Evolutionary conservation across 2,329 filamentous ascomycete species (phyloP).

Genomic region (Talaromyces sp.): DNA sequence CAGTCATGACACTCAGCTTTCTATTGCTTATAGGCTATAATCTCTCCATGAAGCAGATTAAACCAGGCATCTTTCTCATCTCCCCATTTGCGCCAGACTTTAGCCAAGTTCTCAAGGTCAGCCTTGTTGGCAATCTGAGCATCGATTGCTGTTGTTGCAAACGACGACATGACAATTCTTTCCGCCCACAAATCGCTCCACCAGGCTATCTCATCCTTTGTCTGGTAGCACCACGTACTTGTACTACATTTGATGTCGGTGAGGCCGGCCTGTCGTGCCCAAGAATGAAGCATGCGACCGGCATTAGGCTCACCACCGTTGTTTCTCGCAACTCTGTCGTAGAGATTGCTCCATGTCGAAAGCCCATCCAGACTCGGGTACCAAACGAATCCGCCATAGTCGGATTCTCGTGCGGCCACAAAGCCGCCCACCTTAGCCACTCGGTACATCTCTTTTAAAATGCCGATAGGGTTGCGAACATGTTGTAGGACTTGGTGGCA

Average conservation of each 20-base stretch:
- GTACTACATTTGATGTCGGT: conserved; percentile 20
- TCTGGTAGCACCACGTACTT: conserved; percentile 18
- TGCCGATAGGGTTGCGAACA: conserved; percentile 49
- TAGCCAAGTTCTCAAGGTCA: conserved; percentile 7
- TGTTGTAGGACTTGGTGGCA: conserved; percentile 59
- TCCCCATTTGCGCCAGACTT: conserved; percentile 12
- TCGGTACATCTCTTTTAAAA: conserved; percentile 54
- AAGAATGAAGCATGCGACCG: conserved; percentile 24
- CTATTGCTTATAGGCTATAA: conserved; percentile 15
- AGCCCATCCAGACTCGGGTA: conserved; percentile 32
- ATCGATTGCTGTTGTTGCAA: conserved; percentile 14
- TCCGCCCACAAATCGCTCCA: conserved; percentile 17
- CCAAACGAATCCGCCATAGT: conserved; percentile 27
- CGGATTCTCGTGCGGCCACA: conserved; percentile 47
- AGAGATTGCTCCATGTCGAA: conserved; percentile 25
- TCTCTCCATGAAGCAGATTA: conserved; percentile 11
- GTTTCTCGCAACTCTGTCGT: conserved; percentile 19
- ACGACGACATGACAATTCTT: conserved; percentile 6
- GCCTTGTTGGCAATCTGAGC: conserved; percentile 9
- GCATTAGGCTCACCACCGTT: conserved; percentile 20
- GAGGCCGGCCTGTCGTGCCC: conserved; percentile 27
- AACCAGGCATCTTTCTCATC: conserved; percentile 17
- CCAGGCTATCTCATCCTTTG: conserved; percentile 15
- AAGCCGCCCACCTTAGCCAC: conserved; percentile 54
- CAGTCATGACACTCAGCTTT: neutral